A percentile compares a stretch with the other conserved stretches of the same genome.
Conservation (phyloP, 169 alveolate species). For the Toxoplasma gondii region DNA sequence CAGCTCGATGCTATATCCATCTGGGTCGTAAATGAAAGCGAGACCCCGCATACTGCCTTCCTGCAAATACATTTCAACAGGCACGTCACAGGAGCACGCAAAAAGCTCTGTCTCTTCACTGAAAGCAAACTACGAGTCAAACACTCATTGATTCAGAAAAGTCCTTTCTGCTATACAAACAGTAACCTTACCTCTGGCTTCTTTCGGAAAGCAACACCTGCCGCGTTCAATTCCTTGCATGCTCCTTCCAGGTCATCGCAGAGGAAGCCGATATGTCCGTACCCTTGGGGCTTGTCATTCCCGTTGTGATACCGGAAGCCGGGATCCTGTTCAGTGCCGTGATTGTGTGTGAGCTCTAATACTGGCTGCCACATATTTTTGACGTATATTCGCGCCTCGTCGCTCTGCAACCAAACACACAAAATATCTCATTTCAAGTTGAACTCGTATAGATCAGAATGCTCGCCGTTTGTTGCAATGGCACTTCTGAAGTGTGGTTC, state of each 20-base stretch:
- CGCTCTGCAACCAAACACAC: slow-evolving; percentile 2
- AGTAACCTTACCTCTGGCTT: slow-evolving; percentile 23
- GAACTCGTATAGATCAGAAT: background rate
- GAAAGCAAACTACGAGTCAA: background rate
- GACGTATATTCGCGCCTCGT: slow-evolving; percentile 69
- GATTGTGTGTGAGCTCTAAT: slow-evolving; percentile 79
- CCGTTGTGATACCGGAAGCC: slow-evolving; percentile 76
- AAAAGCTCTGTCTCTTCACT: background rate
- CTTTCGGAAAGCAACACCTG: slow-evolving; percentile 40
- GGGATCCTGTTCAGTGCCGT: slow-evolving; percentile 77
- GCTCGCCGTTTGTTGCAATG: too few relatives aligned
- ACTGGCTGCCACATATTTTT: slow-evolving; percentile 76
- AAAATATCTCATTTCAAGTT: background rate
- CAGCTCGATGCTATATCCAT: slow-evolving; percentile 80
- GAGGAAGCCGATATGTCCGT: slow-evolving; percentile 80
- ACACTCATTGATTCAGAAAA: background rate
- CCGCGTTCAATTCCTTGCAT: slow-evolving; percentile 74
- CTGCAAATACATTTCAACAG: slow-evolving; percentile 9
- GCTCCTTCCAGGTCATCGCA: slow-evolving; percentile 75
- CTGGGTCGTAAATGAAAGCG: slow-evolving; percentile 82
- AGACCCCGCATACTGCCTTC: slow-evolving; percentile 77
- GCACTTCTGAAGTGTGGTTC: too few relatives aligned
- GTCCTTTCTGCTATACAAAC: background rate
- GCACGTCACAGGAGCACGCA: background rate
- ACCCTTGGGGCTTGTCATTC: slow-evolving; percentile 77